A percentile compares a stretch with the other conserved stretches of the same genome.
phyloP scores from a whole-genome alignment of 179 eudicot genomes.

The Drosera spatulata region DNA sequence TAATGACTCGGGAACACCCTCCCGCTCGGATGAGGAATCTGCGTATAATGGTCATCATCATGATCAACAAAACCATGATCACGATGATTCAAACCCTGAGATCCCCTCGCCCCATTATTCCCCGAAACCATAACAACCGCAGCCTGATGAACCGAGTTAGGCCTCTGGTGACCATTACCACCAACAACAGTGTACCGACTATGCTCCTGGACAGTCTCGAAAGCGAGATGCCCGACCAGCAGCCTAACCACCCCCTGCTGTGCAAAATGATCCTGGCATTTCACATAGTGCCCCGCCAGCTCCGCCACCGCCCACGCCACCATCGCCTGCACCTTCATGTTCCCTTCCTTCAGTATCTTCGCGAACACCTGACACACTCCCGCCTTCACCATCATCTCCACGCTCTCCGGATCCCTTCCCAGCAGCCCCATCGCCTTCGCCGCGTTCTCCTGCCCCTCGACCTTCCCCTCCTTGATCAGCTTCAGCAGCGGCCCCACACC shows the following conservation, averaged over 20 bases:
- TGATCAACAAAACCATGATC: conserved; percentile 3
- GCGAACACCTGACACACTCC: conserved; percentile 75
- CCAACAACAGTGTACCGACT: conserved; percentile 47
- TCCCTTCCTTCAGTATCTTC: conserved; percentile 76
- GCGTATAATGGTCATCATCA: conserved; percentile 31
- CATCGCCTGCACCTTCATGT: conserved; percentile 71
- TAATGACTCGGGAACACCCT: conserved; percentile 17
- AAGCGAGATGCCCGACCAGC: conserved; percentile 71
- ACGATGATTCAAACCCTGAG: background rate
- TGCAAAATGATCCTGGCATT: conserved; percentile 67
- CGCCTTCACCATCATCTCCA: conserved; percentile 56
- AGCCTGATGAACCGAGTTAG: conserved; percentile 39
- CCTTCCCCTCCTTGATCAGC: conserved; percentile 62
- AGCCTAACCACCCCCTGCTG: conserved; percentile 63
- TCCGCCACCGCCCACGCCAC: conserved; percentile 92
- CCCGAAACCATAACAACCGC: conserved; percentile 35
- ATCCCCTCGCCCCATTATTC: background rate
- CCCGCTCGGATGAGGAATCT: conserved; percentile 34
- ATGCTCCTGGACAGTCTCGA: conserved; percentile 82
- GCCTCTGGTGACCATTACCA: conserved; percentile 9
- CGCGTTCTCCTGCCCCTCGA: conserved; percentile 86
- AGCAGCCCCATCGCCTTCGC: conserved; percentile 65
- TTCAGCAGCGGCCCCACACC: conserved; percentile 68
- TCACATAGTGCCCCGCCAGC: conserved; percentile 46
- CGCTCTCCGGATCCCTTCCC: conserved; percentile 70